Conservation (phyloP, 1,139 yeast genomes). For the Hansenula lynferdii region DNA sequence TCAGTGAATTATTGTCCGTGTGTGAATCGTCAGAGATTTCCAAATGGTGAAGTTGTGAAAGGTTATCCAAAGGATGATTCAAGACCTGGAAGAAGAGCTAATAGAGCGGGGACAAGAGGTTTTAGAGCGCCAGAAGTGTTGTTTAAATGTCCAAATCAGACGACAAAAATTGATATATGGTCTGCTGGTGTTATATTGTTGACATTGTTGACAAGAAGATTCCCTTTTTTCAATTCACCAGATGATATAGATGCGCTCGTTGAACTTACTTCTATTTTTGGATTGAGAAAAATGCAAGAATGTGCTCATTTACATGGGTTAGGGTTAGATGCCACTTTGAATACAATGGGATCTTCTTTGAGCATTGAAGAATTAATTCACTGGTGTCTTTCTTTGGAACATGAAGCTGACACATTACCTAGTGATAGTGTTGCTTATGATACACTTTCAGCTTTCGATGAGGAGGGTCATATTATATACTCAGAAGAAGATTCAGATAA, state of each 20-base stretch:
- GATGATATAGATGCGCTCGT: constrained; percentile 91
- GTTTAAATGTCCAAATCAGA: constrained; percentile 44
- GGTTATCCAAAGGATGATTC: constrained; percentile 81
- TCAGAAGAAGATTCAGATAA: constrained; percentile 7
- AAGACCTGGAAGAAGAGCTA: constrained; percentile 87
- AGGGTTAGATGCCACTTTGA: constrained; percentile 62
- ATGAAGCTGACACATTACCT: constrained; percentile 30
- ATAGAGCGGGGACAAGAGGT: constrained; percentile 93
- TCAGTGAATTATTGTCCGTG: constrained; percentile 27
- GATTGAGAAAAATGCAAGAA: constrained; percentile 63
- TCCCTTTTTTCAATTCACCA: constrained; percentile 86
- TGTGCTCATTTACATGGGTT: constrained; percentile 87
- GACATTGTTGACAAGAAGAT: constrained; percentile 68
- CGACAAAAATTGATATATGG: constrained; percentile 76
- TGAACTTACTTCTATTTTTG: constrained; percentile 83
- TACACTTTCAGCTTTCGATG: constrained; percentile 21
- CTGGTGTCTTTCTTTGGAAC: constrained; percentile 25
- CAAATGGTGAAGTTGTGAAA: constrained; percentile 25
- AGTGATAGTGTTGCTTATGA: constrained; percentile 34
- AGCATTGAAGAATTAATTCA: constrained; percentile 15
- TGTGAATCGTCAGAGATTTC: constrained; percentile 3
- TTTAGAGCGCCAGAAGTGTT: constrained; percentile 81
- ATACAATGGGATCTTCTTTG: constrained; percentile 21
- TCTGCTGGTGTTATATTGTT: constrained; percentile 73
- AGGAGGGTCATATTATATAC: constrained; percentile 1